phyloP scores from a whole-genome alignment of 805 yeast species.

The Kodamaea neixiangensis region DNA sequence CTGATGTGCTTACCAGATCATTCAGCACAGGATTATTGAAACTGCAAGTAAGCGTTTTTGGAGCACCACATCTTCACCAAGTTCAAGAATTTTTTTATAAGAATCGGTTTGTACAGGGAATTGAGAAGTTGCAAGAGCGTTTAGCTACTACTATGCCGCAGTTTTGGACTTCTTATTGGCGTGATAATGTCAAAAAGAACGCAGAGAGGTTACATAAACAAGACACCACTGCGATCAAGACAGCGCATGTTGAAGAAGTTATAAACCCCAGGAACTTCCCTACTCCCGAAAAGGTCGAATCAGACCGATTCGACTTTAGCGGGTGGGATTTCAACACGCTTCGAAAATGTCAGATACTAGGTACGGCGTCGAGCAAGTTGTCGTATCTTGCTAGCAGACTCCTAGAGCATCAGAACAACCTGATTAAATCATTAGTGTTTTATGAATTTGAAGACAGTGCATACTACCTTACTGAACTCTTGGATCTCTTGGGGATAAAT shows the following conservation, averaged over 20 bases:
- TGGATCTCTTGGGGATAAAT: slow-evolving; percentile 61
- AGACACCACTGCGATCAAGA: slow-evolving; percentile 4
- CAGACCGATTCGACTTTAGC: background rate
- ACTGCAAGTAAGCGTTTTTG: slow-evolving; percentile 40
- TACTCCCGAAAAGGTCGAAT: background rate
- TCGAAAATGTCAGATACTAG: slow-evolving; percentile 41
- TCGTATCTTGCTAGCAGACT: slow-evolving; percentile 59
- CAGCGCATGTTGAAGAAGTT: background rate
- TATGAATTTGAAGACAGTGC: slow-evolving; percentile 75
- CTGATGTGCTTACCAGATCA: slow-evolving; percentile 37
- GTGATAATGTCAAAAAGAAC: slow-evolving; percentile 35
- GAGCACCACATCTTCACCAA: slow-evolving; percentile 58
- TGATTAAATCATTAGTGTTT: slow-evolving; percentile 60
- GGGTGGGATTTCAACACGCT: slow-evolving; percentile 21
- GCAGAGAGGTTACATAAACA: slow-evolving; percentile 5
- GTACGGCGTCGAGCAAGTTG: slow-evolving; percentile 65
- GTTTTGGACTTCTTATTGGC: slow-evolving; percentile 62
- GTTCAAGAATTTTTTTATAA: slow-evolving; percentile 56
- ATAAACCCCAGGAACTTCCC: background rate
- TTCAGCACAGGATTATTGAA: slow-evolving; percentile 46
- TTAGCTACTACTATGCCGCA: slow-evolving; percentile 35
- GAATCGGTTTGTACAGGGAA: slow-evolving; percentile 45
- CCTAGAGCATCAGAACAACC: slow-evolving; percentile 49
- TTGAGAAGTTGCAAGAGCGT: slow-evolving; percentile 29
- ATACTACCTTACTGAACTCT: slow-evolving; percentile 61